Evolutionary conservation across 2,329 filamentous ascomycete genomes (phyloP), one percentile per base, ranked within the genome.

Genomic region (Huntiella decipiens): DNA sequence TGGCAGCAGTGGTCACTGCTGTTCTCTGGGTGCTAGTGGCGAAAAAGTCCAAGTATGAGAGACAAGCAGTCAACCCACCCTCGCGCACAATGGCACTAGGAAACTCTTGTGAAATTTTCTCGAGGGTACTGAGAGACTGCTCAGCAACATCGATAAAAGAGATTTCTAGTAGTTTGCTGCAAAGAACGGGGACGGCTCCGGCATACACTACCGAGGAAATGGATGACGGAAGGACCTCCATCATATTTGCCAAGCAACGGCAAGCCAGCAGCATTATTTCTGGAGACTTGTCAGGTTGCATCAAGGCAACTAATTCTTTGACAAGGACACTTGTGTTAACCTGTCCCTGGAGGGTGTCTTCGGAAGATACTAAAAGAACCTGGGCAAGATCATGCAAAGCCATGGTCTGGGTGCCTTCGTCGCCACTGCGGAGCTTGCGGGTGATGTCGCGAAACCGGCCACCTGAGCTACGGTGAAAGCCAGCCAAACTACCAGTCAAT

Each of bases 231-330:
- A 98, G 66, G 19, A 88, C 92, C 60, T 98, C 91, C 91, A 98
- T 98, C 46, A 98, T 63, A 59, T 98, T 96, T 50, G 91, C 91
- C 55, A 98, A 73, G 61, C 85, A 96, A 50, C 92, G 82, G 58
- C 91, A 98, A 15, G 91, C 88, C 50, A 96, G 70, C 10, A 98
- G 77, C 88, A 96, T 96, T 51, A 96, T 84, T 60, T 98, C 91
- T 0, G 87, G 83, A 54, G 94, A 95, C 57, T 83, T 84, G n/a
- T 46, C 46, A 2, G 84, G 82, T 54, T 92, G 82, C 91, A 98
- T 96, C 54, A 98, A 65, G 10, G 71, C 64, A 41, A 98, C 86
- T 44, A 98, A 68, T 62, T 98, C 91, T 63, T 94, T 95, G 47
- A 98, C 85, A 57, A 91, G 96, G 6, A 83, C 74, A 62, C 98